phyloP scores from a whole-genome alignment of 257 asterid genomes.

The Solanum piurae region DNA sequence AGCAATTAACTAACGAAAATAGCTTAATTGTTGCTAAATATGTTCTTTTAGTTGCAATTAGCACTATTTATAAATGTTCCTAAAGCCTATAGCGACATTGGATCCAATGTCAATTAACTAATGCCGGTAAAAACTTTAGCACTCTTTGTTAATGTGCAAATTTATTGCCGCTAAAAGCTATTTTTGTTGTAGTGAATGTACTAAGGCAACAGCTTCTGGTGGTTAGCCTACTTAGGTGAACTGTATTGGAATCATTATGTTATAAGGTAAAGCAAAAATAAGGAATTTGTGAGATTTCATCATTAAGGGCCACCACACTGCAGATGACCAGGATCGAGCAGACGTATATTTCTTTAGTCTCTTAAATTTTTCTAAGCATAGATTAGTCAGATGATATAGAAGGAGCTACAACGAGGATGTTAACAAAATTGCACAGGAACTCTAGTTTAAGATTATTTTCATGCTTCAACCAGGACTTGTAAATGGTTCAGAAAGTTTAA shows the following conservation, averaged over 20 bases:
- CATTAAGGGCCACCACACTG: neutral
- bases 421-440: neutral
- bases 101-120: no score
- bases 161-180: no score
- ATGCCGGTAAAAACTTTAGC: no score
- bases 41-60: no score
- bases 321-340: neutral
- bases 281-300: neutral
- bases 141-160: no score
- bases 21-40: no score
- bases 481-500: neutral
- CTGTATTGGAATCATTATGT: neutral
- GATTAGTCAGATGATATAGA: neutral
- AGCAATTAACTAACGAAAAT: no score
- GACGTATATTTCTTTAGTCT: neutral
- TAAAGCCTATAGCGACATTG: no score
- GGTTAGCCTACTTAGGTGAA: neutral
- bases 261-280: neutral
- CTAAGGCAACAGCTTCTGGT: neutral
- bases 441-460: neutral
- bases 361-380: neutral
- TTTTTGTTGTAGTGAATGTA: no score
- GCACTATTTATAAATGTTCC: no score
- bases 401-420: neutral
- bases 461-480: neutral